Evolutionary conservation across 495 filamentous ascomycete genomes (phyloP), one percentile per base, ranked within the genome.

Genomic region (Aspergillus steynii): DNA sequence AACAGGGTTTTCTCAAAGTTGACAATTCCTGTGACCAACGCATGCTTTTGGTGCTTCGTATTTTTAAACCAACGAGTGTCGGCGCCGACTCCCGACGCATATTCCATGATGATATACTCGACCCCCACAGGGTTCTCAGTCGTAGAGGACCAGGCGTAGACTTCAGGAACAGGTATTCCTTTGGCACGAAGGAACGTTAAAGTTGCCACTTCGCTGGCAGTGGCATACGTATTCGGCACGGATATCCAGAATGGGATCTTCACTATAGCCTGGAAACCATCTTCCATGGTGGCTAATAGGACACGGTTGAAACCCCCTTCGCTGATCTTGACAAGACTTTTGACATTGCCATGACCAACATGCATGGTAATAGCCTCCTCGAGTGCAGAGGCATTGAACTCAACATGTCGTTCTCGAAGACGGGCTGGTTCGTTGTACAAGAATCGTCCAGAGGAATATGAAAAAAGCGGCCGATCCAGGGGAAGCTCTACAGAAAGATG

Each of bases 121-220:
- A 56, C 60, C 10, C 66, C 65, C 29, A 65, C 62, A 14, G 53
- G 53, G 27, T 68, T 65, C 1, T 60, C 53, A 1, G 27, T 25
- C 12, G 57, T 58, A 5, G 58, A 62, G 42, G 56, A 65, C 29
- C 50, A 67, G 0, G 53, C 56, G 55, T 68, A 61, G 4, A 71
- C 60, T 51, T 70, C 65, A 31, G 47, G 56, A 12, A 63, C 61
- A 5, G 74, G 71, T 7, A 70, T 57, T 4, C 65, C 63, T 29
- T 70, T 68, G 0, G 63, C 64, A 9, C 61, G 65, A 14, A 73
- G 66, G 49, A 68, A 78, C 14, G 54, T 61, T 29, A 75, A 52
- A 45, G 73, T 77, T n/a, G 73, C 74, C n/a, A 69, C 75, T 64
- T 77, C 75, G 61, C 71, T 77, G 32, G 74, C 72, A 2, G 68